A percentile compares a stretch with the other conserved stretches of the same genome.
These are phyloP conservation scores for Wallemia hederae DNA, from an alignment of 1,284 basidiomycete genomes.

Conservation along the genomic window DNA sequence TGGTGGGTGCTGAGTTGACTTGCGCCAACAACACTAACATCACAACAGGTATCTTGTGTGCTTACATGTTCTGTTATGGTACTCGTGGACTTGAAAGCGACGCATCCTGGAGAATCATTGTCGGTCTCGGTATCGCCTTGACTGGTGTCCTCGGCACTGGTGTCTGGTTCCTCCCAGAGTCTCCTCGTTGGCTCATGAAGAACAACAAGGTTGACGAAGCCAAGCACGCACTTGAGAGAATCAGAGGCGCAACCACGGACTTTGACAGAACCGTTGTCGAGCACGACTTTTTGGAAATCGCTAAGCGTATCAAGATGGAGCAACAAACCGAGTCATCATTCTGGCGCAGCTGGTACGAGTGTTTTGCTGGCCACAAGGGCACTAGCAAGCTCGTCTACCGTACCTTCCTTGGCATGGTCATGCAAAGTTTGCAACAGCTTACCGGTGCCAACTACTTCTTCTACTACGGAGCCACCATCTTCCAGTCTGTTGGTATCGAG, in stretches of 20 bases:
- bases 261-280: slow-evolving; percentile 12
- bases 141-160: slow-evolving; percentile 32
- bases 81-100: slow-evolving; percentile 9
- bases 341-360: slow-evolving; percentile 26
- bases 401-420: slow-evolving; percentile 22
- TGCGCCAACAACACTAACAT: slow-evolving; percentile 19
- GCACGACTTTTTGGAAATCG: slow-evolving; percentile 3
- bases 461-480: slow-evolving; percentile 40
- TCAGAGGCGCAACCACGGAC: slow-evolving; percentile 23
- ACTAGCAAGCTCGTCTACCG: slow-evolving; percentile 5
- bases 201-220: slow-evolving; percentile 26
- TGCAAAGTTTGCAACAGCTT: slow-evolving; percentile 44
- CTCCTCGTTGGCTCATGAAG: slow-evolving; percentile 25
- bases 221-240: slow-evolving; percentile 23
- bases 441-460: slow-evolving; percentile 39
- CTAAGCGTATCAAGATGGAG: neutral
- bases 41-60: slow-evolving; percentile 44
- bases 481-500: slow-evolving; percentile 32
- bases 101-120: slow-evolving; percentile 4
- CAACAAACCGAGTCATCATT: slow-evolving; percentile 2
- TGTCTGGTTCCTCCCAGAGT: slow-evolving; percentile 33
- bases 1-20: neutral
- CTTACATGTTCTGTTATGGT: slow-evolving; percentile 23
- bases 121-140: slow-evolving; percentile 28
- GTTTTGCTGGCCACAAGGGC: slow-evolving; percentile 24